Evolutionary conservation across 2,329 filamentous ascomycete species (phyloP).

Genomic region (Fusarium succisae): DNA sequence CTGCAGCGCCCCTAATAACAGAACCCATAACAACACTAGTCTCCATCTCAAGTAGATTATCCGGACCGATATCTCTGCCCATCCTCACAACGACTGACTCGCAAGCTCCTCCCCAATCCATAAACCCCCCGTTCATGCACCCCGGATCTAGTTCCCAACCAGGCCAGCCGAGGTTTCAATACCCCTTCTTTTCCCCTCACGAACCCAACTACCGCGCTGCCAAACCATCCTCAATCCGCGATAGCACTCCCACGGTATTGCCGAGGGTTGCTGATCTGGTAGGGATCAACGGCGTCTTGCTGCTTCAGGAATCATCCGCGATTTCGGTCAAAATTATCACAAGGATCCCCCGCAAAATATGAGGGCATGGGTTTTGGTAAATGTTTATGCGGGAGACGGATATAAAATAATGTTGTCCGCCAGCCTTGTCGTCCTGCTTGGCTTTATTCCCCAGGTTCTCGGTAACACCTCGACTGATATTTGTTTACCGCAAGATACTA

Average conservation of each 20-base stretch:
- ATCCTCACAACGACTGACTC: not conserved
- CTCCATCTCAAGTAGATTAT: not conserved
- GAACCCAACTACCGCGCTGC: slow-evolving; percentile 14
- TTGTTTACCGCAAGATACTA: not conserved
- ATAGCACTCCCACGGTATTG: not conserved
- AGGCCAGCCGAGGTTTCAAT: slow-evolving; percentile 23
- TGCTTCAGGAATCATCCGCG: not conserved
- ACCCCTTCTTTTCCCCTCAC: not conserved
- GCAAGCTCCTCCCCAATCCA: not conserved
- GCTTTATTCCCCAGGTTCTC: not conserved
- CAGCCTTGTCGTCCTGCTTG: not conserved
- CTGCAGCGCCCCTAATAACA: not conserved
- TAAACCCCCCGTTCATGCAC: not conserved
- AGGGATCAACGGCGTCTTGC: slow-evolving; percentile 4
- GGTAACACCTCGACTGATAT: not conserved
- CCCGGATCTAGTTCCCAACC: slow-evolving; percentile 16
- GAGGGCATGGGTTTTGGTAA: not conserved
- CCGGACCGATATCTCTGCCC: not conserved
- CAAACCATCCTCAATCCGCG: not conserved
- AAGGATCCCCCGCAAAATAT: not conserved
- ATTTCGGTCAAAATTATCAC: not conserved
- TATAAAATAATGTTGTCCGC: slow-evolving; percentile 12
- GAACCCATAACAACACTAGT: not conserved
- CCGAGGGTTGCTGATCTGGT: not conserved
- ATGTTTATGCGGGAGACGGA: slow-evolving; percentile 3